Base-by-base conservation (phyloP, 2,329 filamentous ascomycete genomes). In the Curvularia sp. region DNA sequence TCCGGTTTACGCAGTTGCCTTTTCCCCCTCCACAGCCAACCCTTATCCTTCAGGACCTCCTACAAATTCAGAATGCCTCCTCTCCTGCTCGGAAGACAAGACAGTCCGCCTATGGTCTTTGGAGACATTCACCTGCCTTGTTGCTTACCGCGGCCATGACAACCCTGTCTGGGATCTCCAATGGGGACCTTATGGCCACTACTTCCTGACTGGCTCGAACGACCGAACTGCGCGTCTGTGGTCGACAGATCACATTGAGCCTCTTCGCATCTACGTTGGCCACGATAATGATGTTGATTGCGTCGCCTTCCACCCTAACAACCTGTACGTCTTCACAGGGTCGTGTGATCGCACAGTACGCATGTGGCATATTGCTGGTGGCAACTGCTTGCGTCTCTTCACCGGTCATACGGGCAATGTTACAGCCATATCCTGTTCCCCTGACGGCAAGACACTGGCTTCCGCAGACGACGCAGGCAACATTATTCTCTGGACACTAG, bases 341-440 rank as follows among this genome's bases (percentile, higher is more conserved):
- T 96, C 92, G 12, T 91, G 91, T 65, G 93, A 99, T 77, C 94
- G 94, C 77, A 95, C 93, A 0, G 91, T 98, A 33, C 89, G 95
- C 30, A 98, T 99, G 94, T 99, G 95, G 95, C 89, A 93, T 9
- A 86, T 97, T n/a, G 85, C 88, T 10, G 94, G 90, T 8, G 95
- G 95, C 28, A 88, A 89, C 61, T 92, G 93, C 35, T 91, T 97
- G 5, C 90, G 95, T 26, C 87, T 98, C 70, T 97, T 98, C 74
- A 93, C 91, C 0, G 95, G 95, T 1, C 95, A 99, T 73, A 90
- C 88, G 0, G 92, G 95, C 49, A 92, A 92, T 71, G 88, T 98
- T 73, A 96, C 90, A 13, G 86, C 92, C 0, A 81, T 98, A 26
- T 87, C 94, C 63, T 96, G 93, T 71, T 89, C 92, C 22, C 92